These are phyloP conservation scores for Phytophthora constricta DNA, from an alignment of 352 stramenopile species.

Conservation along the genomic window DNA sequence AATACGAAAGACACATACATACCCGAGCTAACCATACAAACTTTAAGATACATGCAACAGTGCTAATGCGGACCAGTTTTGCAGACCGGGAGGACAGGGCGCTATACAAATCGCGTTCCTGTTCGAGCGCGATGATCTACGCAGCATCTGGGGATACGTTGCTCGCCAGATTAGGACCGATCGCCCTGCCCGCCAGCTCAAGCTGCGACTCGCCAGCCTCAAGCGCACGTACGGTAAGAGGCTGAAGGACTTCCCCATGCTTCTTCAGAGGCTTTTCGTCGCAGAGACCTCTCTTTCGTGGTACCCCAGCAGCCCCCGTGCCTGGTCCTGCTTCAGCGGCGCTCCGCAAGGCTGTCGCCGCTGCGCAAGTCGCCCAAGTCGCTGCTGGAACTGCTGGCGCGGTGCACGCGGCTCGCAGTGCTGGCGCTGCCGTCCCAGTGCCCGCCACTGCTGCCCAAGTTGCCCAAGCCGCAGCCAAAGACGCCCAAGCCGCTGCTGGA, in stretches of 20 bases:
- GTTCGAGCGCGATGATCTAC: not conserved
- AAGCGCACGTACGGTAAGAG: slow-evolving; percentile 1
- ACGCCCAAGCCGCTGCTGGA: too few species aligned
- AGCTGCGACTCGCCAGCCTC: not conserved
- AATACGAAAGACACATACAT: not conserved
- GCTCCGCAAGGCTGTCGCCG: not conserved
- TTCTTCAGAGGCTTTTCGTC: not conserved
- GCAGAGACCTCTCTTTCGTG: not conserved
- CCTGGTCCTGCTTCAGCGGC: not conserved
- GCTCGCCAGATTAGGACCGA: not conserved
- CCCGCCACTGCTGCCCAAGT: too few species aligned
- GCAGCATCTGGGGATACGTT: not conserved
- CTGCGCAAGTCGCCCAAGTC: not conserved
- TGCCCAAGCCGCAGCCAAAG: too few species aligned
- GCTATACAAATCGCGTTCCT: not conserved
- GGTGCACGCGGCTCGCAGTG: too few species aligned
- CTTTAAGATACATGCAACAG: not conserved
- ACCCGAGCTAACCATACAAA: not conserved
- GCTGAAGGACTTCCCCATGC: not conserved
- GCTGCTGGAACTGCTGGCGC: not conserved
- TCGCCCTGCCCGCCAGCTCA: not conserved
- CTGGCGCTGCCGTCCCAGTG: too few species aligned
- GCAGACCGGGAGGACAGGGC: too few species aligned
- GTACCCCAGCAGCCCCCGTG: not conserved
- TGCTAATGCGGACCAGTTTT: not conserved